Base-by-base conservation (phyloP, 1,139 yeast genomes). In the Hyphopichia wangnamkhiaoensis region DNA sequence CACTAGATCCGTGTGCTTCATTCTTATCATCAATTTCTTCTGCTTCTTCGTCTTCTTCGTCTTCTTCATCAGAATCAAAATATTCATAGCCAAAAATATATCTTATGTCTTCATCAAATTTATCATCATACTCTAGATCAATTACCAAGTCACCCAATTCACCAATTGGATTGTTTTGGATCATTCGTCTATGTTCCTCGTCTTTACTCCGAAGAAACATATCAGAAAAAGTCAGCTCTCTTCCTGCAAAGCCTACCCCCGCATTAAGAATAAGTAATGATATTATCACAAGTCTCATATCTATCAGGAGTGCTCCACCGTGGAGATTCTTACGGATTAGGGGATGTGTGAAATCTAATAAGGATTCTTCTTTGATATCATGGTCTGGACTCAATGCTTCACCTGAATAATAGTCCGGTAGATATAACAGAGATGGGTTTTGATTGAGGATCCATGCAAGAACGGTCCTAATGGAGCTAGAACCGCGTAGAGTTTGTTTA, bases 81-180 rank as follows among this genome's bases (percentile, higher is more conserved):
- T 63, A 71, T 47, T 82, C 88, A 50, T 73, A 71, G 39, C 82
- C 89, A 56, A 84, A 84, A 62, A 85, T 80, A 52, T 84, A 85
- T 41, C 76, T 67, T 16, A 84, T 76, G 57, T 85, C 93, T 47
- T 83, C 90, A 53, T 85, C 94, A 47, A 78, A 82, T 38, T 79
- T 64, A 56, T 85, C 93, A 41, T 79, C 81, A 30, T 81, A 79
- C 42, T 79, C 84, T 41, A 82, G 58, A 50, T 79, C 82, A 15
- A 74, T 65, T 40, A 81, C 55, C 10, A 82, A 61, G 38, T 78
- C 81, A 1, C 80, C 77, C 10, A 80, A 68, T 42, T 76, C 81
- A 12, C 62, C 50, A 10, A 59, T 47, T 10, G 56, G 55, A n/a
- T 49, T 52, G 10, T 52, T 41, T 34, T 60, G 59, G 36, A 58